Evolutionary conservation across 306 rosid species (phyloP), one percentile per base, ranked within the genome.

Genomic region (Vicia faba): DNA sequence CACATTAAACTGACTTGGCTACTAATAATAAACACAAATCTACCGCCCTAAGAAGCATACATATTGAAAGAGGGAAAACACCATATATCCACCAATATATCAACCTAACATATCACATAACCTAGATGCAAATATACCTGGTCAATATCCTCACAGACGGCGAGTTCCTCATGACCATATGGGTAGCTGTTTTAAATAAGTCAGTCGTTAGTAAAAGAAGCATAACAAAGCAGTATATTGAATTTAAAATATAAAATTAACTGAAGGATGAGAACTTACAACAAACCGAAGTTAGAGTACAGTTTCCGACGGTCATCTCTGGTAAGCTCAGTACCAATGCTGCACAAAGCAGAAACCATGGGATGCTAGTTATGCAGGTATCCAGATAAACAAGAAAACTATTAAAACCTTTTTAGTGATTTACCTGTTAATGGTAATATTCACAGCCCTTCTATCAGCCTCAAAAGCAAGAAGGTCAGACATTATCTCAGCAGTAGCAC

Each of bases 371-470:
- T 23, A 62, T 31, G 43, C 49, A 33, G 44, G 64, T 49, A 65
- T 26, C 61, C 46, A 69, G 35, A 64, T 15, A 41, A 51, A 70
- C 43, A 35, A 36, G 26, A 60, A 13, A 4, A 41, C 25, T 4
- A 48, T 11, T 5, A 68, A 29, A 63, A 26, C 23, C 48, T 29
- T 69, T 40, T 56, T 20, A 35, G 54, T 33, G 41, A 19, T 23
- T n/a, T 86, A 90, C 99, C 99, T 93, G 35, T 93, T 93, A 66
- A 93, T 93, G 75, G 90, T 66, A 63, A 93, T 93, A 79, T 93
- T 93, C 68, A 90, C 97, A 79, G 99, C 99, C 81, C 99, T 90
- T 86, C 99, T 78, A 80, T 93, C 99, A 64, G 99, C 95, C 84
- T 93, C 99, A 81, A 93, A 90, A 69, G 96, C 88, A 41, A 93